A percentile compares a stretch with the other conserved stretches of the same genome.
Evolutionary conservation across 495 filamentous ascomycete genomes (phyloP).

Genomic region (Penicillium antarcticum): DNA sequence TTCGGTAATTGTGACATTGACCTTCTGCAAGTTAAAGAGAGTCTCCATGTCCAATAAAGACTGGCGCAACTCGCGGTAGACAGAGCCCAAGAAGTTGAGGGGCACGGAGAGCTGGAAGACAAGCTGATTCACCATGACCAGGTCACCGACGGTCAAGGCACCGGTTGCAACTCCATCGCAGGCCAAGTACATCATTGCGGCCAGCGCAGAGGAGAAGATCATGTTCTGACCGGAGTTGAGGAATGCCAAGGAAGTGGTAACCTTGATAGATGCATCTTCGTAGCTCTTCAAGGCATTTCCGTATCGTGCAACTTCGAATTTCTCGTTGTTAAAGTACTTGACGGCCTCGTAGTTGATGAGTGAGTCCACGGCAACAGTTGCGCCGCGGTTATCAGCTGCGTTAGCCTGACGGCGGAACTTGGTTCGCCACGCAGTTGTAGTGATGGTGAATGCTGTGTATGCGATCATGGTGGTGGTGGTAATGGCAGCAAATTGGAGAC

Average conservation of each 20-base stretch:
- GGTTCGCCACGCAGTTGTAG: constrained; percentile 93
- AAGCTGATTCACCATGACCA: constrained; percentile 98
- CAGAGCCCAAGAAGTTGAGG: constrained; percentile 91
- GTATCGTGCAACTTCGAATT: constrained; percentile 86
- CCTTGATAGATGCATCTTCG: constrained; percentile 92
- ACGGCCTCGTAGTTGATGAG: constrained; percentile 98
- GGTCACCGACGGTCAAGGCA: constrained; percentile 83
- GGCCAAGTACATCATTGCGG: constrained; percentile 97
- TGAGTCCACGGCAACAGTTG: constrained; percentile 92
- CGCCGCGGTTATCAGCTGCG: constrained; percentile 91
- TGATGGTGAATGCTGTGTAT: constrained; percentile 92
- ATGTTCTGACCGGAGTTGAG: constrained; percentile 98
- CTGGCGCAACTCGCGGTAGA: constrained; percentile 93
- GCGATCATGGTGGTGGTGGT: constrained; percentile 88
- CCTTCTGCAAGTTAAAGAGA: constrained; percentile 97
- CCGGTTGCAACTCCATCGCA: constrained; percentile 83
- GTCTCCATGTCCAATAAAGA: constrained; percentile 98
- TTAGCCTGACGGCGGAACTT: constrained; percentile 94
- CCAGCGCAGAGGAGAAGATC: constrained; percentile 93
- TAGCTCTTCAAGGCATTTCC: constrained; percentile 82
- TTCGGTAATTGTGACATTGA: constrained; percentile 86
- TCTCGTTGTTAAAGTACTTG: constrained; percentile 99
- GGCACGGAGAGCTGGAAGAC: constrained; percentile 97
- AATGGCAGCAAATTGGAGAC: constrained; percentile 84
- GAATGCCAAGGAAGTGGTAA: constrained; percentile 86